phyloP scores from a whole-genome alignment of 768 basidiomycete genomes.

The Tulasnella sp. region DNA sequence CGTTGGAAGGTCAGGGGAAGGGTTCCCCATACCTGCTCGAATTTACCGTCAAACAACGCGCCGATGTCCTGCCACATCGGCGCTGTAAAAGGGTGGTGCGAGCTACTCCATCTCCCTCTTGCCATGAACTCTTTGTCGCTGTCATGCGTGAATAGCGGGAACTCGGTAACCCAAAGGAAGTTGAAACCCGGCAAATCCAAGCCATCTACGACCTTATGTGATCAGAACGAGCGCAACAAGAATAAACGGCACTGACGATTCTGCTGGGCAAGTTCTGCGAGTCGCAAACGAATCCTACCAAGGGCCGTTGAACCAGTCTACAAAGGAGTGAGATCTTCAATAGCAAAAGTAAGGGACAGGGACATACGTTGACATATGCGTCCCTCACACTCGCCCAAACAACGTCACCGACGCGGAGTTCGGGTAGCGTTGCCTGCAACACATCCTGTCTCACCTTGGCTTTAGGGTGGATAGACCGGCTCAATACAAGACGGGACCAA shows the following conservation, averaged over 20 bases:
- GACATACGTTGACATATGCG: not conserved
- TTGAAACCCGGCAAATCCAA: conserved; percentile 38
- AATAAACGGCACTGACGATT: conserved; percentile 35
- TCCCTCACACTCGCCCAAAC: not conserved
- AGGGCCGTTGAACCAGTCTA: conserved; percentile 82
- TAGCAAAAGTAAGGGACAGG: not conserved
- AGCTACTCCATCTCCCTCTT: conserved; percentile 78
- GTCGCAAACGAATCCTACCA: conserved; percentile 49
- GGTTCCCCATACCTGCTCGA: no score
- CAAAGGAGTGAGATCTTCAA: not conserved
- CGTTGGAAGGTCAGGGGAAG: conserved; percentile 35
- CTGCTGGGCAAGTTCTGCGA: conserved; percentile 53
- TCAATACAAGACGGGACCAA: no score
- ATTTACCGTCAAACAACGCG: conserved; percentile 55
- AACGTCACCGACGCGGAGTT: not conserved
- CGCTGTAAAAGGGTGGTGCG: conserved; percentile 94
- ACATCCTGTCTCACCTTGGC: no score
- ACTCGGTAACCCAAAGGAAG: conserved; percentile 93
- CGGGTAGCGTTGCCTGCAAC: no score
- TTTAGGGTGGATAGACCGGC: no score
- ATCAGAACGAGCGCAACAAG: conserved; percentile 15
- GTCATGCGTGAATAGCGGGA: conserved; percentile 85
- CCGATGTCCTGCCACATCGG: conserved; percentile 85
- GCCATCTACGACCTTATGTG: conserved; percentile 1
- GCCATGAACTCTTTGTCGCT: conserved; percentile 78